Conservation (phyloP, 352 stramenopile species). For the Phytophthora pisi region DNA sequence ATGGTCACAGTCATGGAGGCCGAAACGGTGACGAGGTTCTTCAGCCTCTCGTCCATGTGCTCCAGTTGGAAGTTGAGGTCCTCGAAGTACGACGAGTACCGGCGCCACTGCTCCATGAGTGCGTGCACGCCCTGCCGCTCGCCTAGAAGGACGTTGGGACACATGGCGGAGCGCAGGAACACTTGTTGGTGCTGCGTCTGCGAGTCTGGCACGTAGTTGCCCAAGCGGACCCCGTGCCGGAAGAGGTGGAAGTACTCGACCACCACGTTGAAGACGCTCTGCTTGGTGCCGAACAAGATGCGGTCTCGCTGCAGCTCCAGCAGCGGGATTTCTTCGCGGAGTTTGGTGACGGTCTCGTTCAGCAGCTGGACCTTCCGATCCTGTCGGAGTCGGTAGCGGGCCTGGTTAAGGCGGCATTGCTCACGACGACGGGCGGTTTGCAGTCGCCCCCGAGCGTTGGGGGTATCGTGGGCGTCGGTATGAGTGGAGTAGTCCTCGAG, state of each 20-base stretch:
- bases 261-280: slow-evolving; percentile 17
- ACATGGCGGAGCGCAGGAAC: slow-evolving; percentile 28
- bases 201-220: background rate
- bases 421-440: slow-evolving; percentile 17
- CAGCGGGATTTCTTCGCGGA: slow-evolving; percentile 7
- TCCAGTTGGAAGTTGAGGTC: slow-evolving; percentile 36
- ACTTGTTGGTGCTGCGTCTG: slow-evolving; percentile 12
- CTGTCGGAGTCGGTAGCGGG: slow-evolving; percentile 18
- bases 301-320: slow-evolving; percentile 18
- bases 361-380: slow-evolving; percentile 4
- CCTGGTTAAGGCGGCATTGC: slow-evolving; percentile 19
- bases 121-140: slow-evolving; percentile 11
- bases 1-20: slow-evolving; percentile 5
- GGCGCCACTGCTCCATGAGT: slow-evolving; percentile 25
- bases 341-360: slow-evolving; percentile 8
- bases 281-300: slow-evolving; percentile 6
- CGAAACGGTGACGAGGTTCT: slow-evolving; percentile 3
- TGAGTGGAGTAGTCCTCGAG: too few species aligned
- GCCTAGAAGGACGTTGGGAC: slow-evolving; percentile 16
- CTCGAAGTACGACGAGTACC: slow-evolving; percentile 29
- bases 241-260: slow-evolving; percentile 27
- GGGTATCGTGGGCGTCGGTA: background rate
- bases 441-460: background rate
- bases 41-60: slow-evolving; percentile 12
- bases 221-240: slow-evolving; percentile 6